phyloP scores from a whole-genome alignment of 345 rosid genomes.

The Salix dunnii region DNA sequence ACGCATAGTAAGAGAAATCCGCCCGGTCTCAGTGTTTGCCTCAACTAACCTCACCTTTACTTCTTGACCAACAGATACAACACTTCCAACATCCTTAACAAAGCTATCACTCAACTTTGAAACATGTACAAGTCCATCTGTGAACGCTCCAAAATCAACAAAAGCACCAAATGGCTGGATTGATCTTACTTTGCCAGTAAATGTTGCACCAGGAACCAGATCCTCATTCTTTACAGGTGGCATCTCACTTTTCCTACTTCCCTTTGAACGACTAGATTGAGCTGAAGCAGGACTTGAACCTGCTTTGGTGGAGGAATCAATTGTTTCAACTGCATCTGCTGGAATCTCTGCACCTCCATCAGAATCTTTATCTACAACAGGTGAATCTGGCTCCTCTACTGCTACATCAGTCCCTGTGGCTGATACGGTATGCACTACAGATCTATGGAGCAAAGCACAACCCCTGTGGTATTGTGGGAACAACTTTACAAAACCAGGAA shows the following conservation, averaged over 20 bases:
- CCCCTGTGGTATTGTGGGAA: constrained; percentile 47
- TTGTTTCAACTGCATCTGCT: constrained; percentile 31
- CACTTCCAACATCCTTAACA: constrained; percentile 73
- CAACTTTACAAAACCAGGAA: constrained; percentile 39
- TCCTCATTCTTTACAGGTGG: constrained; percentile 81
- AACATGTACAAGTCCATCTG: constrained; percentile 88
- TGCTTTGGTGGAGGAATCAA: constrained; percentile 27
- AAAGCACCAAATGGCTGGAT: constrained; percentile 95
- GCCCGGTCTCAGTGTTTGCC: constrained; percentile 65
- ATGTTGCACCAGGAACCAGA: constrained; percentile 65
- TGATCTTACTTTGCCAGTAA: constrained; percentile 84
- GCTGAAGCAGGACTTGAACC: constrained; percentile 32
- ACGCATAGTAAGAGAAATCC: constrained; percentile 83
- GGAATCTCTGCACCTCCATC: constrained; percentile 31
- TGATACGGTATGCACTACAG: constrained; percentile 22
- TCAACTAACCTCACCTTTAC: constrained; percentile 77
- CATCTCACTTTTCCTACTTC: constrained; percentile 72
- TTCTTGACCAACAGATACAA: constrained; percentile 85
- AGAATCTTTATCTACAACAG: constrained; percentile 42
- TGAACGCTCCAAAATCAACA: constrained; percentile 81
- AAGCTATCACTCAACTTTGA: constrained; percentile 72
- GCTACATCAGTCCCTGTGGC: constrained; percentile 67
- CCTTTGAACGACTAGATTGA: constrained; percentile 46
- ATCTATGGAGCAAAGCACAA: constrained; percentile 35
- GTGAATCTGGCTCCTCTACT: constrained; percentile 56